These are phyloP conservation scores for Blastocystis hominis DNA, from an alignment of 352 stramenopile species.

Conservation along the genomic window DNA sequence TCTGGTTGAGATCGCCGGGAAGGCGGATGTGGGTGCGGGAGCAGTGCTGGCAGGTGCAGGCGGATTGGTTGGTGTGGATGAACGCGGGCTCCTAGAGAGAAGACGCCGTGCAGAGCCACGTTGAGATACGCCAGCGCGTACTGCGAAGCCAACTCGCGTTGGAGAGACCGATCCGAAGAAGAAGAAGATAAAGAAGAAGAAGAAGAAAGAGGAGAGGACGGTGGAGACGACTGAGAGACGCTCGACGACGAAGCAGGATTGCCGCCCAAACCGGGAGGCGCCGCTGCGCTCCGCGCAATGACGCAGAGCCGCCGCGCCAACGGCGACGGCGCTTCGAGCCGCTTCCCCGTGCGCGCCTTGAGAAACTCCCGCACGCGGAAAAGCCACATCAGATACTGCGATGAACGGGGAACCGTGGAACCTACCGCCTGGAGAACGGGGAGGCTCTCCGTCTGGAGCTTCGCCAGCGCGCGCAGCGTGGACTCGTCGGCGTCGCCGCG, in stretches of 20 bases:
- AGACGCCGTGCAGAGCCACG: not conserved
- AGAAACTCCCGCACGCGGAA: not conserved
- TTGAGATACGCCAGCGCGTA: not conserved
- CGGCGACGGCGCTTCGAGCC: not conserved
- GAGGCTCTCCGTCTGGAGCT: not conserved
- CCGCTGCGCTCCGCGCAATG: not conserved
- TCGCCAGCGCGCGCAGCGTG: not conserved
- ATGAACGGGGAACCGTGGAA: not conserved
- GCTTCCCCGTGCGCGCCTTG: not conserved
- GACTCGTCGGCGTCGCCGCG: not conserved
- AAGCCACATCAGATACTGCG: conserved; percentile 39
- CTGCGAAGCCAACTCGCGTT: not conserved
- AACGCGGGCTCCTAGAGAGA: not conserved
- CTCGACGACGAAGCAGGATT: too few species aligned
- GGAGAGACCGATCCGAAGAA: not conserved
- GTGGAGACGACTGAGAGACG: too few species aligned
- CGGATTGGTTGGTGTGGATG: not conserved
- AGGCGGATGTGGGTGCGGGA: not conserved
- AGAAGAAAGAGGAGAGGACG: too few species aligned
- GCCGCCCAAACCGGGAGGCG: too few species aligned
- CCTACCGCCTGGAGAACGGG: not conserved
- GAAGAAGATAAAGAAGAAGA: too few species aligned
- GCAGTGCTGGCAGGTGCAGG: not conserved
- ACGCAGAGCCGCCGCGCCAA: not conserved
- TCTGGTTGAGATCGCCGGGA: not conserved